Evolutionary conservation across 495 filamentous ascomycete species (phyloP), one percentile per base, ranked within the genome.

Genomic region (Monascus purpureus): DNA sequence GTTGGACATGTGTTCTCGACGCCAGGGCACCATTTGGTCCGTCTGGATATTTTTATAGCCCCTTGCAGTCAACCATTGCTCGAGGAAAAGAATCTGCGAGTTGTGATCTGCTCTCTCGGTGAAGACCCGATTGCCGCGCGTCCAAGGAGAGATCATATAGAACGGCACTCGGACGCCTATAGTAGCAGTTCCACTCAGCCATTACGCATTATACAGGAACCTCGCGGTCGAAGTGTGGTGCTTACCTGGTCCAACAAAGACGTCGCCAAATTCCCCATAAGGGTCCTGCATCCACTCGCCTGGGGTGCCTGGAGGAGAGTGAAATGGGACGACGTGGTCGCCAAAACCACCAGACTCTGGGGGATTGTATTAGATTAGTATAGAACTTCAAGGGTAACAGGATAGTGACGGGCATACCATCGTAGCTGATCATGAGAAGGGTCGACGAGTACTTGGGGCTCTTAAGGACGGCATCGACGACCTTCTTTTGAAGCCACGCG

Each of bases 251-350:
- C 68, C 68, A 12, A 55, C 50, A 34, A 57, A 68, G n/a, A 65
- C 49, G 25, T 70, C 48, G 4, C 65, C 65, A 28, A 62, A 61
- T 7, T 46, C 13, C 9, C 49, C 57, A 28, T 63, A 57, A 0
- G 68, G 67, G 36, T 73, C 68, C 24, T 66, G 30, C 42, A 73
- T 59, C 68, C 68, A 71, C 33, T 73, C 68, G 8, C 67, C 68
- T 2, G 57, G 34, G 2, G 68, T 73, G 27, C 52, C 59, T 17
- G 52, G 26, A 9, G 65, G 63, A 1, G 65, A 67, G 33, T 69
- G 67, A 41, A 63, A 73, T 0, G 68, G 68, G 16, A 47, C 47
- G 12, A 73, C 68, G 33, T 71, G 67, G 31, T 73, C 68, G 18
- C 65, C 66, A 35, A 50, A 73, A 12, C 68, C 68, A 33, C 68